Conservation (phyloP, 2,329 filamentous ascomycete species). For the Amauroascus verrucosus region DNA sequence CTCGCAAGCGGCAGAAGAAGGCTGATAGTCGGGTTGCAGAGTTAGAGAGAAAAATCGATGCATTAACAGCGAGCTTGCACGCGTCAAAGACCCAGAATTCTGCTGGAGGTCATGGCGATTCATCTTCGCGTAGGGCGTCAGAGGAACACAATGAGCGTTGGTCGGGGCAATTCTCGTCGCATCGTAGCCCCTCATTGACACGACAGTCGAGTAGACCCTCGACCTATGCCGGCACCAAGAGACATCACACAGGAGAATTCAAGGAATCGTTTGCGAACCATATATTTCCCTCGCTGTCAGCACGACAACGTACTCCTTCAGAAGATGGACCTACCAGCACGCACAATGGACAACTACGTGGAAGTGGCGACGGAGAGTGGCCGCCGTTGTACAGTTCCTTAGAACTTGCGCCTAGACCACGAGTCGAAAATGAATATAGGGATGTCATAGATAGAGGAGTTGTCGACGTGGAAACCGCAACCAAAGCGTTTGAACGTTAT, state of each 20-base stretch:
- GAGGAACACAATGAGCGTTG: background rate
- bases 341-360: background rate
- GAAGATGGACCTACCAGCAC: constrained; percentile 1
- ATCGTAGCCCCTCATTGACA: background rate
- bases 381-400: constrained; percentile 15
- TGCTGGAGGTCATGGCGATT: constrained; percentile 12
- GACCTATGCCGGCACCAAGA: background rate
- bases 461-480: constrained; percentile 43
- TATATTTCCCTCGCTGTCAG: background rate
- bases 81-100: constrained; percentile 35
- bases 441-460: constrained; percentile 43
- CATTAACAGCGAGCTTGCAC: constrained; percentile 67
- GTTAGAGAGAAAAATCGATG: constrained; percentile 86
- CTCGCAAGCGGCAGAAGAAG: constrained; percentile 78
- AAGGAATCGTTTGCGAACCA: background rate
- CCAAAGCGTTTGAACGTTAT: constrained; percentile 49
- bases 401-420: constrained; percentile 12
- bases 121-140: background rate
- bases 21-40: constrained; percentile 81
- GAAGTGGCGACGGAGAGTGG: constrained; percentile 17
- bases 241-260: background rate
- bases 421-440: constrained; percentile 25
- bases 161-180: background rate
- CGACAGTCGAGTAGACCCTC: background rate
- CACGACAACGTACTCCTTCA: constrained; percentile 3